Evolutionary conservation across 345 rosid genomes (phyloP), one percentile per base, ranked within the genome.

Genomic region (Carallia brachiata): DNA sequence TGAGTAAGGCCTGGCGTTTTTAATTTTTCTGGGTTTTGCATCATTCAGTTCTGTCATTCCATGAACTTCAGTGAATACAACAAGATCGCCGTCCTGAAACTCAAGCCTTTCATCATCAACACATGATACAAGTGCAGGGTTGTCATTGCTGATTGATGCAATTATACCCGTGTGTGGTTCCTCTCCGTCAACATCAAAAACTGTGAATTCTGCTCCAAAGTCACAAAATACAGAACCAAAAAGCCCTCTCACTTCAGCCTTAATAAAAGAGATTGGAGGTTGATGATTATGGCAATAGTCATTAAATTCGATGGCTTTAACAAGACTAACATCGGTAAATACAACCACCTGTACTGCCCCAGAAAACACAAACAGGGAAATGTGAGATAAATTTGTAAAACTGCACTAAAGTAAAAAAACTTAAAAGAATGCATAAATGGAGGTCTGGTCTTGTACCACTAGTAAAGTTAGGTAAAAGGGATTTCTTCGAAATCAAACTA

Each of bases 51-150:
- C 91, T 6, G 87, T 85, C 99, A 92, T 92, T 57, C 99, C 99
- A 30, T 89, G 89, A 72, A 95, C 92, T 81, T 95, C 99, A 47
- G 98, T 90, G 88, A 95, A 95, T 68, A 90, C 84, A 77, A 95
- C 99, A 70, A 88, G 77, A 81, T 95, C 98, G 62, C 98, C 99
- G 78, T 92, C 98, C 79, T 95, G 88, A 82, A 95, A 90, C 78
- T 90, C 98, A 47, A 95, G 92, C 76, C 98, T 89, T 82, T 95
- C 98, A 79, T 95, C 98, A 17, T 95, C 99, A 62, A 95, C 96
- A 78, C 98, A 95, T 1, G 97, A 90, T 58, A 95, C 85, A 61
- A 95, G 83, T 0, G 98, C 96, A 56, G 87, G 87, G 71, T 87
- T 87, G 72, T 90, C 99, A 78, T 92, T 95, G 80, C 91, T 86